Evolutionary conservation across 345 rosid species (phyloP), one percentile per base, ranked within the genome.

Genomic region (Streptanthus diversifolius): DNA sequence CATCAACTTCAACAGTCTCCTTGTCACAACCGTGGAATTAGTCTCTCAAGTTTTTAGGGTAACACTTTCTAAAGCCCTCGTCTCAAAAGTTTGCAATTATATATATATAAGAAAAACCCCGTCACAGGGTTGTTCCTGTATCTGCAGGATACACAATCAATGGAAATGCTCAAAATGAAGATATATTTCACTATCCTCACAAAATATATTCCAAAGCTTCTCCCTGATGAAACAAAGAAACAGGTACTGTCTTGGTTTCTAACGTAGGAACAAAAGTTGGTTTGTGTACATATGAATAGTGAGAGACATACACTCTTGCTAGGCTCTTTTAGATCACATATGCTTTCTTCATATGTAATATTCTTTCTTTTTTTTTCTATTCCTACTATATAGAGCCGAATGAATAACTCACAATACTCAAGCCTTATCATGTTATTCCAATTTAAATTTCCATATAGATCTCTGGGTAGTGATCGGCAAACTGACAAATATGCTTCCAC

Each of bases 21-120:
- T 78, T 95, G 77, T 89, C 97, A 47, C 99, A 89, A 73, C 90
- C 99, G 32, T 91, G 96, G 97, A 80, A 80, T 62, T 83, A 85
- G 74, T 45, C 51, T 71, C 71, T 63, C 52, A 3, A 48, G 33
- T 25, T 55, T 21, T 55, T 56, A 54, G 5, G 80, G 80, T 76
- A 70, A 70, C 71, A 70, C 27, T 11, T 55, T 63, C 15, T 52
- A 18, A 17, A 18, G 22, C 52, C 15, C 18, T 37, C 17, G 19
- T 40, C 62, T 39, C 55, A 41, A 12, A 58, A 57, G 5, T 57
- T 37, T 45, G 45, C 25, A 58, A 58, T 30, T 24, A 51, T 52
- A 14, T 13, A 25, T 29, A 52, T 51, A 24, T 18, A 47, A 18
- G 52, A 51, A 52, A 14, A 5, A 5, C n/a, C 56, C n/a, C 13